Percentiles rank a stretch among this genome's conserved stretches.
Evolutionary conservation across 345 rosid genomes (phyloP).

Genomic region (Garcia nutans): DNA sequence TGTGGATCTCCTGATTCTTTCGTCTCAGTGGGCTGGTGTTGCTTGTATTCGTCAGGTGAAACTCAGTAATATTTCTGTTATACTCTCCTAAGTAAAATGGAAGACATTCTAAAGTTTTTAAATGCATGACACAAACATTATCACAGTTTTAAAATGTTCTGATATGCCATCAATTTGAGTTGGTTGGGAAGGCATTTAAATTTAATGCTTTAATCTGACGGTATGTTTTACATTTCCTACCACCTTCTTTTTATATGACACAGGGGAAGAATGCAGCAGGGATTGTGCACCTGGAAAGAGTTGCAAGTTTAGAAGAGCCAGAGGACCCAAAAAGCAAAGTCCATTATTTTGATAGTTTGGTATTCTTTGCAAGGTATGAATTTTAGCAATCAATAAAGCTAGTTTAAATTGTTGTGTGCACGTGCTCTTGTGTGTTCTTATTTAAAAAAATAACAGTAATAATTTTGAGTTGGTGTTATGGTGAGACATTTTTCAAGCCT

Average conservation of each 20-base stretch:
- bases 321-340: slow-evolving; percentile 67
- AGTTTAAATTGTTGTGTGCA: neutral
- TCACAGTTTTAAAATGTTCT: neutral
- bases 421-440: no score
- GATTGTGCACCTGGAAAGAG: slow-evolving; percentile 67
- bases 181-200: neutral
- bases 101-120: neutral
- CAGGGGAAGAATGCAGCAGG: slow-evolving; percentile 77
- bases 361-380: slow-evolving; percentile 62
- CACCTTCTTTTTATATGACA: neutral
- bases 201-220: neutral
- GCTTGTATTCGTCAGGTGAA: no score
- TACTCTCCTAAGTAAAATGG: neutral
- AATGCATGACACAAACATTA: neutral
- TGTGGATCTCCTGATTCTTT: slow-evolving; percentile 61
- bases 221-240: neutral
- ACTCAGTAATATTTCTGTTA: no score
- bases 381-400: neutral
- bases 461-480: no score
- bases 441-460: no score
- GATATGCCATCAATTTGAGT: neutral
- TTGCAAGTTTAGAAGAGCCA: slow-evolving; percentile 63
- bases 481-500: no score
- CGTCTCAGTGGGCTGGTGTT: slow-evolving; percentile 83
- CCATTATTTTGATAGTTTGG: slow-evolving; percentile 68